These are phyloP conservation scores for Fusarium pseudograminearum DNA, from an alignment of 2,329 filamentous ascomycete genomes.

Conservation along the genomic window DNA sequence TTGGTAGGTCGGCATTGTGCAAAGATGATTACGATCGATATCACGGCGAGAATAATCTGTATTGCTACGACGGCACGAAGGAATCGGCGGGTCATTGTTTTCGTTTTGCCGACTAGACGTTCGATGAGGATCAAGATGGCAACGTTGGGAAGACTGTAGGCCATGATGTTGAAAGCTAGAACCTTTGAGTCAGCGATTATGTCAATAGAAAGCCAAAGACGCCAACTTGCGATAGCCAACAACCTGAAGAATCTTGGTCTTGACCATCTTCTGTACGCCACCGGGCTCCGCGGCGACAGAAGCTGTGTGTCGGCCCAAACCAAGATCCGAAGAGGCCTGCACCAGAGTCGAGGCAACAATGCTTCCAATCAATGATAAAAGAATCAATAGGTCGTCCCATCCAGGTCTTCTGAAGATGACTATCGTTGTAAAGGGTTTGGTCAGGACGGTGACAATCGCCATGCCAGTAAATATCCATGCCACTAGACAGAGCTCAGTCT, in stretches of 20 bases:
- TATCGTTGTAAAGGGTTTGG: conserved; percentile 12
- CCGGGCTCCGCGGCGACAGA: conserved; percentile 12
- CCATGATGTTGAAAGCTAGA: conserved; percentile 22
- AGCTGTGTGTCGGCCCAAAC: conserved; percentile 12
- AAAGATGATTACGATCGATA: conserved; percentile 15
- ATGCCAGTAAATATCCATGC: conserved; percentile 19
- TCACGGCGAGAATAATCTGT: not conserved
- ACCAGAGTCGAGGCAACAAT: conserved; percentile 12
- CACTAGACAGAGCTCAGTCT: not conserved
- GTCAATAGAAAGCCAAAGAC: rapidly evolving
- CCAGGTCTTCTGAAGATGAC: conserved; percentile 11
- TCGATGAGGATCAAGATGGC: conserved; percentile 32
- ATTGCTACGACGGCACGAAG: conserved; percentile 6
- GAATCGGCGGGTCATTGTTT: not conserved
- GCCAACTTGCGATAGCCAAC: conserved; percentile 14
- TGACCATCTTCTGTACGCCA: not conserved
- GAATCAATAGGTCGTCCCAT: conserved; percentile 26
- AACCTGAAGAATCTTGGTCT: not conserved
- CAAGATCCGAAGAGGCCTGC: conserved; percentile 6
- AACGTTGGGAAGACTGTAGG: conserved; percentile 24
- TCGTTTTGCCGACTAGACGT: conserved; percentile 17
- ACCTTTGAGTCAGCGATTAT: not conserved
- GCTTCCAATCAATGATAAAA: conserved; percentile 7
- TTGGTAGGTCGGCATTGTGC: not conserved
- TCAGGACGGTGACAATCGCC: conserved; percentile 3